phyloP scores from a whole-genome alignment of 2,329 filamentous ascomycete genomes.

The Botrytis medusae region DNA sequence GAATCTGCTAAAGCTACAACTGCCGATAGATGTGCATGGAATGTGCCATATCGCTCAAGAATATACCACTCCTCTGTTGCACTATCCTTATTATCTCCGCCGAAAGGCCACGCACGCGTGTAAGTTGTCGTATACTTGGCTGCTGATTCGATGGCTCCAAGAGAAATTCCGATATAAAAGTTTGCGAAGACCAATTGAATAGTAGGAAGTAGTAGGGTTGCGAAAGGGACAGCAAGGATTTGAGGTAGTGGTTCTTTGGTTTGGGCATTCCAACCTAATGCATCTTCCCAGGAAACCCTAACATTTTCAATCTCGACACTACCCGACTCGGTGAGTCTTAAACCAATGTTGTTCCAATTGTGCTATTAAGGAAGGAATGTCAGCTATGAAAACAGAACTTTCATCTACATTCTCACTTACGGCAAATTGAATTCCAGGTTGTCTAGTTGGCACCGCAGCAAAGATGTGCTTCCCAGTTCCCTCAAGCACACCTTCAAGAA shows the following conservation, averaged over 20 bases:
- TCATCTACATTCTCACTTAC: conserved; percentile 25
- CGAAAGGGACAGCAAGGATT: conserved; percentile 54
- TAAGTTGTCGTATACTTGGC: conserved; percentile 54
- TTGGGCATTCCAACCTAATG: conserved; percentile 57
- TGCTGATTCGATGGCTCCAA: conserved; percentile 56
- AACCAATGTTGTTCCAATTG: conserved; percentile 65
- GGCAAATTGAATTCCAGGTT: conserved; percentile 56
- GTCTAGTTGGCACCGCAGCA: conserved; percentile 57
- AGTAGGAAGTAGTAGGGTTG: conserved; percentile 58
- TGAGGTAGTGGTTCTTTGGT: conserved; percentile 52
- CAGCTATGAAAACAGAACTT: neutral
- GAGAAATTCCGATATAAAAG: conserved; percentile 64
- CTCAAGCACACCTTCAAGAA: conserved; percentile 62
- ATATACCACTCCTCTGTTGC: conserved; percentile 65
- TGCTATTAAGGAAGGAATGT: conserved; percentile 39
- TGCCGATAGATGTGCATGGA: conserved; percentile 60
- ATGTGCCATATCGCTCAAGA: conserved; percentile 63
- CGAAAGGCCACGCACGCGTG: conserved; percentile 64
- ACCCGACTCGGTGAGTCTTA: conserved; percentile 64
- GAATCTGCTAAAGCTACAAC: conserved; percentile 58
- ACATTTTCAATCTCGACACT: conserved; percentile 60
- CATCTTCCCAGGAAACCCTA: conserved; percentile 57
- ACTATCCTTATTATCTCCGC: conserved; percentile 58
- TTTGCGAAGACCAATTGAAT: conserved; percentile 67
- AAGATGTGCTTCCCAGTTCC: conserved; percentile 62